Evolutionary conservation across 768 basidiomycete genomes (phyloP).

Genomic region (Suillus occidentalis): DNA sequence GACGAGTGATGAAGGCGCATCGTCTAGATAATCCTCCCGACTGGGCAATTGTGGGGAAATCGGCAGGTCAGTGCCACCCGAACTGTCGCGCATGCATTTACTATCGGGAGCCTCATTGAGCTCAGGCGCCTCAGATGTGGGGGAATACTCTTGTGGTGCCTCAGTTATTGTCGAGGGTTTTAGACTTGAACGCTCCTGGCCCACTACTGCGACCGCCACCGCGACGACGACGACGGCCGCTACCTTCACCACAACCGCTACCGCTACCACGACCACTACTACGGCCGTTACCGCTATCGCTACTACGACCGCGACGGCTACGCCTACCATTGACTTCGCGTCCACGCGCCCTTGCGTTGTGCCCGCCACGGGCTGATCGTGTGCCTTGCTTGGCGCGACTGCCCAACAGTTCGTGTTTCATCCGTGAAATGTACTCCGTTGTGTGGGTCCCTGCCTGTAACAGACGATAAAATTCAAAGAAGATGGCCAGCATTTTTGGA

Average conservation of each 20-base stretch:
- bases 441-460: background rate
- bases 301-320: background rate
- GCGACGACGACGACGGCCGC: background rate
- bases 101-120: background rate
- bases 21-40: background rate
- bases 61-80: background rate
- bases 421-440: background rate
- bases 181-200: background rate
- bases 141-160: background rate
- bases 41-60: background rate
- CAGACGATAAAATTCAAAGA: slow-evolving; percentile 21
- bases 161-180: no score
- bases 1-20: background rate
- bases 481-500: slow-evolving; percentile 12
- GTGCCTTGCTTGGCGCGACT: background rate
- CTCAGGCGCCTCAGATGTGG: background rate
- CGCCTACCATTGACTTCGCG: background rate
- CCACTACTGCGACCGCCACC: no score
- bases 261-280: background rate
- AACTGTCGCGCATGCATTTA: background rate
- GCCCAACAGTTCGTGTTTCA: background rate
- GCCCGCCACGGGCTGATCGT: background rate
- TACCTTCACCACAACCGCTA: background rate
- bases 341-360: background rate
- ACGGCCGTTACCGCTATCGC: background rate